phyloP scores from a whole-genome alignment of 306 rosid species.

The Oxytropis ochrocephala region DNA sequence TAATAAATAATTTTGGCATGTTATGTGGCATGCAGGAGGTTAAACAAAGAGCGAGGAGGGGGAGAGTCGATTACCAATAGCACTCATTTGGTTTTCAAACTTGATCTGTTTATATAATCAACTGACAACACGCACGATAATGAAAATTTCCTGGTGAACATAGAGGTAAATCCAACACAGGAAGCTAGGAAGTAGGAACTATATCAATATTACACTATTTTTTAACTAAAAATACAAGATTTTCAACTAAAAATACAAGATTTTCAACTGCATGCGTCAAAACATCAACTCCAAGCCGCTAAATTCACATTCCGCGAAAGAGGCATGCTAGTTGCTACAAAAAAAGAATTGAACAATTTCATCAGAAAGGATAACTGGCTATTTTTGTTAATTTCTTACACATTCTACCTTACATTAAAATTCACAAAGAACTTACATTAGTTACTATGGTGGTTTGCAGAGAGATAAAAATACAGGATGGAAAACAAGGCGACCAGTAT shows the following conservation, averaged over 20 bases:
- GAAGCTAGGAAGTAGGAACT: not conserved
- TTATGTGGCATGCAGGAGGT: not conserved
- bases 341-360: not conserved
- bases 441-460: constrained; percentile 38
- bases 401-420: not conserved
- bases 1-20: not conserved
- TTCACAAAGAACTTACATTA: constrained; percentile 37
- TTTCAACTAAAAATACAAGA: not conserved
- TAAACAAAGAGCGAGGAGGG: not conserved
- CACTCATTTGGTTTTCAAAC: not conserved
- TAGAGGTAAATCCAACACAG: not conserved
- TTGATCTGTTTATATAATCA: not conserved
- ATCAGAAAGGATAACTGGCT: not conserved
- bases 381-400: not conserved
- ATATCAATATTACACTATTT: not conserved
- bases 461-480: constrained; percentile 50
- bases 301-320: not conserved
- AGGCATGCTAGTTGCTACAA: not conserved
- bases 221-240: not conserved
- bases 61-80: not conserved
- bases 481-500: constrained; percentile 41
- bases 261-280: constrained; percentile 5
- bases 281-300: not conserved
- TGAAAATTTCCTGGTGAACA: not conserved
- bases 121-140: not conserved